phyloP scores from a whole-genome alignment of 2,329 filamentous ascomycete genomes.

The Epichloe hybrida region DNA sequence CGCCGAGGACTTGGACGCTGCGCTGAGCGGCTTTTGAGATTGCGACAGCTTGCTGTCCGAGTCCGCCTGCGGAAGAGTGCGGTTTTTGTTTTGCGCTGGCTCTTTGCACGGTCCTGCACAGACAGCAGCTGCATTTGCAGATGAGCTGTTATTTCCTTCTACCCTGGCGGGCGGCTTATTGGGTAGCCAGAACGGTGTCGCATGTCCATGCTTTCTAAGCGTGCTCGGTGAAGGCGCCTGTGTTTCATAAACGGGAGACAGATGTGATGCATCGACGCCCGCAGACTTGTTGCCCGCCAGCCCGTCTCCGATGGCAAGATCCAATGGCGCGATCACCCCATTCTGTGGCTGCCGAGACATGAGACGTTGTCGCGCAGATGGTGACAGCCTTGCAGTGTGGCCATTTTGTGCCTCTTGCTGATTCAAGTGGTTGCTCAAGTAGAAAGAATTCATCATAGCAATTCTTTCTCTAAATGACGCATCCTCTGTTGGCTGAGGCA shows the following conservation, averaged over 20 bases:
- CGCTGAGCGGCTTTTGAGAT: conserved; percentile 12
- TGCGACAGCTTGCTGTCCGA: conserved; percentile 9
- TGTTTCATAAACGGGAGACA: conserved; percentile 64
- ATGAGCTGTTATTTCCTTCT: not conserved
- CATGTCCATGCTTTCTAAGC: conserved; percentile 30
- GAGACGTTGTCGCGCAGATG: conserved; percentile 23
- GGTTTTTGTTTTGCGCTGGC: not conserved
- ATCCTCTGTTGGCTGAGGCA: conserved; percentile 17
- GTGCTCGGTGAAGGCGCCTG: conserved; percentile 57
- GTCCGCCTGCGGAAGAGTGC: conserved; percentile 5
- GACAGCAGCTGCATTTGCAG: not conserved
- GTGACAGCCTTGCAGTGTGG: conserved; percentile 17
- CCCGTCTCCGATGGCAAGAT: conserved; percentile 37
- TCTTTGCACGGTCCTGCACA: not conserved
- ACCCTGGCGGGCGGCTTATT: conserved; percentile 11
- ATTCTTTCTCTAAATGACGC: conserved; percentile 29
- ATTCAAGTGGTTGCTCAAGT: conserved; percentile 13
- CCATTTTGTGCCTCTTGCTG: conserved; percentile 19
- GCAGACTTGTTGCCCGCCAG: conserved; percentile 20
- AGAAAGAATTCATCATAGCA: conserved; percentile 24
- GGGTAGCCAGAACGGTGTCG: conserved; percentile 12
- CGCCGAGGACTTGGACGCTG: conserved; percentile 23
- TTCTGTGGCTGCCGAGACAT: conserved; percentile 31
- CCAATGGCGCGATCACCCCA: conserved; percentile 39
- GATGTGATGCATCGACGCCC: conserved; percentile 30